phyloP scores from a whole-genome alignment of 305 asterid genomes.

The Fraxinus albicans region DNA sequence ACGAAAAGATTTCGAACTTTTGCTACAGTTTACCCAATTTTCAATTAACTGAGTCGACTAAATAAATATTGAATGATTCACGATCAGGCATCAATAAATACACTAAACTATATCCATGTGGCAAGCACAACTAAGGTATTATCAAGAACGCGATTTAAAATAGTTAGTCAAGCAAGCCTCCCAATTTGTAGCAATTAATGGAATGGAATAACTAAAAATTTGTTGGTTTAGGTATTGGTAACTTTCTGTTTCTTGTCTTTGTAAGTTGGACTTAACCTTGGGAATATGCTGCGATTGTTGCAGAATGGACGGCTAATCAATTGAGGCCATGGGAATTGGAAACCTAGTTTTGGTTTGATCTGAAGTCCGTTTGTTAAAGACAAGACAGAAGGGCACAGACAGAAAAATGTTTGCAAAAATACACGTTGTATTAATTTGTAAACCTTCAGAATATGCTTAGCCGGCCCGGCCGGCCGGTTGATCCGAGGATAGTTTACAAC shows the following conservation, averaged over 20 bases:
- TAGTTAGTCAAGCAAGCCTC: background rate
- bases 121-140: background rate
- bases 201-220: background rate
- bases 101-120: background rate
- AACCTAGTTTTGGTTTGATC: background rate
- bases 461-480: background rate
- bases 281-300: slow-evolving; percentile 35
- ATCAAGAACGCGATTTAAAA: no score
- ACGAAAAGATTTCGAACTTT: background rate
- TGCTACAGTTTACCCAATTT: background rate
- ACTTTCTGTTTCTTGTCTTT: slow-evolving; percentile 14
- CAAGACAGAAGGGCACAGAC: background rate
- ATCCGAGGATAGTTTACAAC: background rate
- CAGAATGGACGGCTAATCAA: slow-evolving; percentile 25
- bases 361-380: background rate
- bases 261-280: background rate
- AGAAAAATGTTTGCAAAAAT: no score
- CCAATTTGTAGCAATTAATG: background rate
- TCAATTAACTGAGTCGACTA: background rate
- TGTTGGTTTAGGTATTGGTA: background rate
- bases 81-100: background rate
- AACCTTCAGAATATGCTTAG: background rate
- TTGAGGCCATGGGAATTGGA: background rate
- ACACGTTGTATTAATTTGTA: background rate
- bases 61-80: no score